Conservation (phyloP, 1,284 basidiomycete genomes). For the Apiotrichum veenhuisii region DNA sequence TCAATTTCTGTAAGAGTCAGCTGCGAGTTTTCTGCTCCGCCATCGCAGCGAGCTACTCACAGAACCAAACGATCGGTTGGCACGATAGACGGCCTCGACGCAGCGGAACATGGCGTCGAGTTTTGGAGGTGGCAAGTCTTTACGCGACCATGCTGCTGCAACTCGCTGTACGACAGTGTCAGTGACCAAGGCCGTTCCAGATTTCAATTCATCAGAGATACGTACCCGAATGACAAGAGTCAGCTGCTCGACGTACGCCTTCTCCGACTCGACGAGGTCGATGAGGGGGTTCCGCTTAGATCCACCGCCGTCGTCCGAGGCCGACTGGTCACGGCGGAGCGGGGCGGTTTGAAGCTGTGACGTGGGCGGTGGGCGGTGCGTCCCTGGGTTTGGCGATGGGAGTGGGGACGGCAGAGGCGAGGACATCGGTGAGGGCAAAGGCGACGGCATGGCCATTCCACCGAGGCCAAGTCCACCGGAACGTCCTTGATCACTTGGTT, state of each 20-base stretch:
- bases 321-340: neutral
- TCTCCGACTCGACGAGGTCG: conserved; percentile 93
- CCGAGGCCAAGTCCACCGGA: neutral
- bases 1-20: conserved; percentile 65
- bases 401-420: neutral
- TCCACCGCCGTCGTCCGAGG: neutral
- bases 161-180: conserved; percentile 63
- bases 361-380: neutral
- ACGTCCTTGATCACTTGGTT: neutral
- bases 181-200: neutral
- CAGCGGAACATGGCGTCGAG: conserved; percentile 92
- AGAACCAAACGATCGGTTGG: conserved; percentile 69
- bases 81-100: conserved; percentile 86
- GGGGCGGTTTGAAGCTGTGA: conserved; percentile 3
- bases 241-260: conserved; percentile 84
- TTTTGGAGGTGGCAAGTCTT: conserved; percentile 86
- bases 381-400: neutral
- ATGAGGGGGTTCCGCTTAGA: conserved; percentile 67
- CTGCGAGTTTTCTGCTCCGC: neutral
- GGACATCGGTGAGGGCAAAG: neutral
- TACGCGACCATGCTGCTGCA: conserved; percentile 91
- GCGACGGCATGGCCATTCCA: conserved; percentile 3
- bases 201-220: neutral
- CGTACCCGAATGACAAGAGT: conserved; percentile 84
- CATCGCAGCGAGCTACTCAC: conserved; percentile 57